Evolutionary conservation across 768 basidiomycete genomes (phyloP).

Genomic region (Leccinum rimulosum): DNA sequence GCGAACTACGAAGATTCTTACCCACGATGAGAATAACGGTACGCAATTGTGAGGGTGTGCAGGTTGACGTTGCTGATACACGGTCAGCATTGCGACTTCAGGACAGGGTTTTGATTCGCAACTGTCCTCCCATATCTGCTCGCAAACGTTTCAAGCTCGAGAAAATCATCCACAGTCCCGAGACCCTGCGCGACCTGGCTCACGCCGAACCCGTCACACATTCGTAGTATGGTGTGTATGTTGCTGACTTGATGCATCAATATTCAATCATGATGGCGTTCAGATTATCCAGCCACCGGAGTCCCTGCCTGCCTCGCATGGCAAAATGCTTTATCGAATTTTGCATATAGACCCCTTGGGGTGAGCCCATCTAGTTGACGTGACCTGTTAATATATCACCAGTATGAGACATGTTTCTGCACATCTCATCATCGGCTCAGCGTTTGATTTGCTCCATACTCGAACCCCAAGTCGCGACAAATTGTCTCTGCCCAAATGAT

Average conservation of each 20-base stretch:
- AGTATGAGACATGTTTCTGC: conserved; percentile 2
- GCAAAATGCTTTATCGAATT: not conserved
- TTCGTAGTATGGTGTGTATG: not conserved
- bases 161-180: conserved; percentile 64
- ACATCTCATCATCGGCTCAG: not conserved
- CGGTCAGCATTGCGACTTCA: conserved; percentile 57
- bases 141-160: conserved; percentile 75
- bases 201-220: conserved; percentile 11
- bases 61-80: conserved; percentile 7
- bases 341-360: conserved; percentile 7
- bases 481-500: conserved; percentile 36
- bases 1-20: conserved; percentile 72
- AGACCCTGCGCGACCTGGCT: conserved; percentile 50
- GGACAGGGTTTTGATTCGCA: conserved; percentile 74
- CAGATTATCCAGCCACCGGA: not conserved
- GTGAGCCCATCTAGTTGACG: conserved; percentile 14
- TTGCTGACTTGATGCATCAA: not conserved
- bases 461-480: not conserved
- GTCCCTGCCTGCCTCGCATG: not conserved
- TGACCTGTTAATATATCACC: conserved; percentile 12
- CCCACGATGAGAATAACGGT: conserved; percentile 76
- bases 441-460: not conserved
- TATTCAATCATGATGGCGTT: not conserved
- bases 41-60: conserved; percentile 25
- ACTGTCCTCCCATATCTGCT: conserved; percentile 79